Base-by-base conservation (phyloP, 148 eudicot genomes). In the Diospyros lotus region DNA sequence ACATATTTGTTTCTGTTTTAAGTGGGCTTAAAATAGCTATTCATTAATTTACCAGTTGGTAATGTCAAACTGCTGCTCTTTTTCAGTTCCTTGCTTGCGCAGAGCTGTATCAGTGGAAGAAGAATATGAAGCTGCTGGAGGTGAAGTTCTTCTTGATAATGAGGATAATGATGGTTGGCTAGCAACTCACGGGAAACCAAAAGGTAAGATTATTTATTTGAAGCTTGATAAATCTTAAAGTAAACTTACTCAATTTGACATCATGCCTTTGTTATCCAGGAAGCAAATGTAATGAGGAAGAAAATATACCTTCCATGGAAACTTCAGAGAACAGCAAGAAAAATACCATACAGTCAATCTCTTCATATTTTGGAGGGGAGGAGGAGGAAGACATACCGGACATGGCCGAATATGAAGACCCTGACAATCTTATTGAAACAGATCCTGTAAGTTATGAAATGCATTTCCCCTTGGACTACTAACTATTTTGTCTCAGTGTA, bases 81-180 rank as follows among this genome's bases (percentile, higher is more conserved):
- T 70, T 75, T 71, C 77, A 94, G 98, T 94, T 78, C 98, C 98
- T 62, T 94, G 98, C 80, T 82, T 92, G 17, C 91, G 93, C 17
- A 85, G 98, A 82, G 98, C 96, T 85, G 89, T 94, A 72, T 88
- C 96, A 55, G 74, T 94, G 8, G 93, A 86, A 80, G 94, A 94
- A 83, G 98, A 94, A 69, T 92, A 87, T 80, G 97, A 90, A 78
- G 98, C 97, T 84, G 98, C 96, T 71, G 98, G 98, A 11, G 97
- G 92, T 83, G 98, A 94, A 86, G 86, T 94, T 71, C 80, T 94
- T 56, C 88, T 94, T 77, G 98, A 94, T 42, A 73, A 90, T 84
- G 98, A 94, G 75, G 95, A 92, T 56, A 83, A 90, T 81, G 98
- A 94, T 86, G 98, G 98, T 60, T 94, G 98, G 98, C 80, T 94